Base-by-base conservation (phyloP, 2,329 filamentous ascomycete genomes). In the Monosporascus ibericus region DNA sequence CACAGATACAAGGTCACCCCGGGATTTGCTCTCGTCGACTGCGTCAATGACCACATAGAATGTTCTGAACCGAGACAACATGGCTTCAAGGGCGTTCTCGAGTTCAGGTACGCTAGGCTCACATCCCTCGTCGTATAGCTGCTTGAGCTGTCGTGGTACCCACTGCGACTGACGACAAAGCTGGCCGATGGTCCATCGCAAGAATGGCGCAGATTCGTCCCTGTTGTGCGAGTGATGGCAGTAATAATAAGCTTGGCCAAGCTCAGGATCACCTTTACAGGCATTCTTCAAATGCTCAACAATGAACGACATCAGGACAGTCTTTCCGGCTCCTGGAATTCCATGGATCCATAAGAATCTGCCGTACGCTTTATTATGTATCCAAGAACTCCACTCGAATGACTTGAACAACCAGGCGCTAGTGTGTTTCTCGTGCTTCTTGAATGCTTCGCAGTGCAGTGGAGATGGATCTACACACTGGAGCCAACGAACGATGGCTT, bases 21-120 rank as follows among this genome's bases (percentile, higher is more conserved):
- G 48, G 2, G 55, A 49, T 4, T 40, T 37, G 53, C 57, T 59
- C 42, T 63, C 61, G 18, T 63, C 60, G 2, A 62, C 47, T 4
- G 59, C 62, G 25, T 64, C 62, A 18, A 62, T 48, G 11, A 58
- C 42, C 5, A 62, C 47, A 30, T 57, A 62, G 11, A 54, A 48
- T 0, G 18, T 37, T 7, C 51, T 42, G n/a, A 60, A 44, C 3
- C 25, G 36, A 1, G 20, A 38, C 4, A 58, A 42, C 1, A 53
- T 49, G 2, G 27, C 27, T 11, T 52, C 52, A 2, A 63, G 50
- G 15, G 39, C 42, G n/a, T 48, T 24, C 17, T 55, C 37, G 1
- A 63, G 54, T 14, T 59, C 47, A 1, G 34, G 3, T 2, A 52
- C 39, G 18, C 47, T 52, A 4, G 59, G 58, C 18, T 57, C 40